Conservation (phyloP, 202 grass and related monocot genomes). For the Digitaria exilis region DNA sequence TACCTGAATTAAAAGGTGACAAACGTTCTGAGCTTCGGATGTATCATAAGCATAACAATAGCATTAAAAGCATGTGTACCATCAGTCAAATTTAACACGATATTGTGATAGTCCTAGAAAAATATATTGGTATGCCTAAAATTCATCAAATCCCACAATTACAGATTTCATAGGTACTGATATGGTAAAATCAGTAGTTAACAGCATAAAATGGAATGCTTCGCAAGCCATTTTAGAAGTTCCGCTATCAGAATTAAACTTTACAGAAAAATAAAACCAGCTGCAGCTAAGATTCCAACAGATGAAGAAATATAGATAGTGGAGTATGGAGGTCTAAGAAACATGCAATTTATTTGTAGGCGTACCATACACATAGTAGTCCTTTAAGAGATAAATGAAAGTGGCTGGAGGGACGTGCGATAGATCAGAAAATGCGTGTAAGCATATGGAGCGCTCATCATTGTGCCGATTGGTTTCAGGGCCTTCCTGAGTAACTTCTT, state of each 20-base stretch:
- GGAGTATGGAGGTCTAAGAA: constrained; percentile 2
- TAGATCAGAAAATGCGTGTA: constrained; percentile 88
- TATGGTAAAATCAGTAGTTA: neutral
- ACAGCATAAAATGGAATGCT: too few species aligned
- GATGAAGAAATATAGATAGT: constrained; percentile 14
- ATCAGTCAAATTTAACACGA: neutral
- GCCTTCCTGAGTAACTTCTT: constrained; percentile 31
- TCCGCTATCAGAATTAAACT: neutral
- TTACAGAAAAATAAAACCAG: constrained; percentile 9
- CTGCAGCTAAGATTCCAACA: neutral
- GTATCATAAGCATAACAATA: neutral
- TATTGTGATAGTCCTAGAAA: neutral
- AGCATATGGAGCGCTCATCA: constrained; percentile 50
- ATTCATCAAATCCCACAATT: constrained; percentile 12
- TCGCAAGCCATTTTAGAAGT: constrained; percentile 23
- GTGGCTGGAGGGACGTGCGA: constrained; percentile 70
- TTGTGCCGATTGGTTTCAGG: constrained; percentile 42
- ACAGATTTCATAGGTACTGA: constrained; percentile 10
- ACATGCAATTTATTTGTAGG: constrained; percentile 4
- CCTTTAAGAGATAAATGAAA: constrained; percentile 84
- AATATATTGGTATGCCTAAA: constrained; percentile 1
- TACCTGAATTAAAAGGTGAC: constrained; percentile 57
- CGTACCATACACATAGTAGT: constrained; percentile 81
- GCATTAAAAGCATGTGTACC: neutral
- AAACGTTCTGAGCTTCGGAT: constrained; percentile 26